Evolutionary conservation across 352 stramenopile species (phyloP), one percentile per base, ranked within the genome.

Genomic region (Globisporangium viniferum): DNA sequence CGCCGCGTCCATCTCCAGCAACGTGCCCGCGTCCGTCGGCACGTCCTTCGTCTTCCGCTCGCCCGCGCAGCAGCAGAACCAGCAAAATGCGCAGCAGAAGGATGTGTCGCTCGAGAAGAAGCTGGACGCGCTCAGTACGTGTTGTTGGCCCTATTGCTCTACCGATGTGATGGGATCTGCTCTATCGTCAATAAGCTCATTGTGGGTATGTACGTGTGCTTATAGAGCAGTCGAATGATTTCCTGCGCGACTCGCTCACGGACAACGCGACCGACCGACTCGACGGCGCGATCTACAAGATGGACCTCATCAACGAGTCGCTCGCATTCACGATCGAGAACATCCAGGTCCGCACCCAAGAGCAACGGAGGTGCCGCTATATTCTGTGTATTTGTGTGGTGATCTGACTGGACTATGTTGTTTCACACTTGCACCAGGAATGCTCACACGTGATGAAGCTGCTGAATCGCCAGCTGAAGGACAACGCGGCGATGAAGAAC

Each of bases 301-400:
- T 93, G 64, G 83, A 93, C 63, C 79, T 91, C 54, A 87, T 92
- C 66, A 92, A 92, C 64, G 85, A 93, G 64, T 93, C 85, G 53
- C 70, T 93, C 54, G 83, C 83, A 12, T 93, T 91, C 64, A 90
- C 83, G 10, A 92, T 93, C 56, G 85, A 92, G 49, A 92, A 92
- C 62, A 84, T 92, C 51, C 83, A 91, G 68, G 44, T 49, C 22
- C 15, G 0, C 1, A 41, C 10, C 36, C 5, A 9, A 22, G 44
- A n/a, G 44, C 6, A 22, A 8, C 14, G 15, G 6, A 48, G 12
- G 78, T 81, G 29, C 41, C 9, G 18, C 31, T 56, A 15, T 31
- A 14, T 10, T 0, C 7, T 53, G 18, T 24, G 24, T 2, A 24
- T 35, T 48, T 36, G 20, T 36, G 14, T 35, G 8, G 22, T 8